Conservation (phyloP, 164 flowering plant genomes). For the Aristolochia fimbriata region DNA sequence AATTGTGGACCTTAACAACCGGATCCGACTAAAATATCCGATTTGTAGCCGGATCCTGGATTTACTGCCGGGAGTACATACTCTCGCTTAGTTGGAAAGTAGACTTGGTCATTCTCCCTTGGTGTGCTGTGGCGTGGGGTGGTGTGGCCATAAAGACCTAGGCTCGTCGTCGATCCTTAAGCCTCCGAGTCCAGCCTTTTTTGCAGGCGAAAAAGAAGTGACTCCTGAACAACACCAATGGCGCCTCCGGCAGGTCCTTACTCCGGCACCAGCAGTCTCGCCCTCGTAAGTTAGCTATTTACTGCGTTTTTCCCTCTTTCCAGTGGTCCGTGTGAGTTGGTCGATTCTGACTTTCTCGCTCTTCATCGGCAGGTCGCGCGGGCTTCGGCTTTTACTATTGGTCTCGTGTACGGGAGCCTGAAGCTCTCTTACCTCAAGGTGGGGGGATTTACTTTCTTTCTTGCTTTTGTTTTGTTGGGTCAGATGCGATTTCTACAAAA, state of each 20-base stretch:
- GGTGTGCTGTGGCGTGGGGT: too few species aligned
- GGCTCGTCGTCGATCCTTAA: too few species aligned
- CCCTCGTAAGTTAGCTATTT: conserved; percentile 32
- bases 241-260: conserved; percentile 63
- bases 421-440: conserved; percentile 71
- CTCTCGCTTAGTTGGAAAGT: too few species aligned
- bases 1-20: too few species aligned
- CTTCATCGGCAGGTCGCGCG: conserved; percentile 49
- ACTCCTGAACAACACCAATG: conserved; percentile 19
- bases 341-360: background rate
- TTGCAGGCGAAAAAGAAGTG: background rate
- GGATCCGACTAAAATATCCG: too few species aligned
- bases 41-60: too few species aligned
- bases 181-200: too few species aligned
- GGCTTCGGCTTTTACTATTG: conserved; percentile 54
- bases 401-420: conserved; percentile 54
- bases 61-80: too few species aligned
- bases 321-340: background rate
- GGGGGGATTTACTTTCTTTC: background rate
- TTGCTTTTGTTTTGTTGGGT: background rate
- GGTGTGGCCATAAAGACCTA: too few species aligned
- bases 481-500: background rate
- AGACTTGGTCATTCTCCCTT: too few species aligned
- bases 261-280: conserved; percentile 70
- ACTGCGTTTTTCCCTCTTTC: background rate